phyloP scores from a whole-genome alignment of 108 stramenopile genomes.

The Nannochloropsis salina region DNA sequence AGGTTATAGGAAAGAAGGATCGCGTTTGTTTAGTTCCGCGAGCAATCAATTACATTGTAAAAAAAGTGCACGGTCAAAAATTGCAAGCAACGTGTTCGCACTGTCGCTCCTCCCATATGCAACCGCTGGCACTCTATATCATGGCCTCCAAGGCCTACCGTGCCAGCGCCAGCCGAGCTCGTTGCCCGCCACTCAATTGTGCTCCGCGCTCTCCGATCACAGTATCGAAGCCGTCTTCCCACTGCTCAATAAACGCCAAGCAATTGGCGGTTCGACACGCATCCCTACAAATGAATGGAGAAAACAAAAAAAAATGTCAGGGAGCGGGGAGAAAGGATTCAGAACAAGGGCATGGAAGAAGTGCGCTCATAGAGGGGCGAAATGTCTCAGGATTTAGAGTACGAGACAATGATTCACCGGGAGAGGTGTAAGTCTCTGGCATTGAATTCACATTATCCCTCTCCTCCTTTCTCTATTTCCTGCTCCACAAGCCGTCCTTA shows the following conservation, averaged over 20 bases:
- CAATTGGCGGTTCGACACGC: constrained; percentile 51
- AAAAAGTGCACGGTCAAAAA: not conserved
- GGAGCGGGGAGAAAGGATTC: not conserved
- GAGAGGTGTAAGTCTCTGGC: no score
- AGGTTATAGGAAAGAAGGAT: not conserved
- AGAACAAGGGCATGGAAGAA: not conserved
- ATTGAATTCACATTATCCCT: no score
- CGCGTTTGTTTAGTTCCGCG: not conserved
- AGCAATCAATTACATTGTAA: no score
- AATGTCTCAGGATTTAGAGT: not conserved
- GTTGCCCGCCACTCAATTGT: constrained; percentile 57
- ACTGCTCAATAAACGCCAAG: constrained; percentile 60
- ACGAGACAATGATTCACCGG: not conserved
- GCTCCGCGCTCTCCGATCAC: constrained; percentile 48
- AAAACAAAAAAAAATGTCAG: not conserved
- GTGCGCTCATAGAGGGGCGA: not conserved
- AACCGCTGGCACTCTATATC: not conserved
- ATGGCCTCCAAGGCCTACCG: not conserved
- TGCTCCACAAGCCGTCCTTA: not conserved
- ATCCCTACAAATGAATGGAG: not conserved
- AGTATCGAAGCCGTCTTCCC: constrained; percentile 80
- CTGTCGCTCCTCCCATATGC: not conserved
- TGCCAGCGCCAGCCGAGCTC: constrained; percentile 36
- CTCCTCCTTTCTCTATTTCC: not conserved
- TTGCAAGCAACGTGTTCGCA: not conserved